These are phyloP conservation scores for Tuber calosporum DNA, from an alignment of 495 filamentous ascomycete species.

Conservation along the genomic window DNA sequence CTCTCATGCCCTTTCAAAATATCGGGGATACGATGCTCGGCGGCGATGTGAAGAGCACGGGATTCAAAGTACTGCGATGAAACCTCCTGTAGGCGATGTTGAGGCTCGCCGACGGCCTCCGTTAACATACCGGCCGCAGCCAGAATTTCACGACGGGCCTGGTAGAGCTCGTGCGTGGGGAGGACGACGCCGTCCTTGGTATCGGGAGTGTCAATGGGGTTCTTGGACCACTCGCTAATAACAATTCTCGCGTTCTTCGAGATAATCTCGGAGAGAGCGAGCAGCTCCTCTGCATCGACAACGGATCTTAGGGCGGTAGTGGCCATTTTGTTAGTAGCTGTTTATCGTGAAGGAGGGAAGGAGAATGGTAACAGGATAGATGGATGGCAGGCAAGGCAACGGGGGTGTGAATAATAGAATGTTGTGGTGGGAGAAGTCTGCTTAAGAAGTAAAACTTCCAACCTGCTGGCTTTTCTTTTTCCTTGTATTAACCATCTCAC, in stretches of 20 bases:
- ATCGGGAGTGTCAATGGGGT: constrained; percentile 3
- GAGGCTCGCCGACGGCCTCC: constrained; percentile 39
- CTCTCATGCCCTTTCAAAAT: constrained; percentile 34
- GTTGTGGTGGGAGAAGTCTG: not conserved
- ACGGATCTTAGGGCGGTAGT: constrained; percentile 9
- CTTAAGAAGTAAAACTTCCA: not conserved
- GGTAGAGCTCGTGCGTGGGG: constrained; percentile 31
- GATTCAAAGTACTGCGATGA: constrained; percentile 42
- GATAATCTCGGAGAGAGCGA: constrained; percentile 10
- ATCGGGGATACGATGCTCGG: constrained; percentile 41
- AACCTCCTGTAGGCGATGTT: constrained; percentile 36
- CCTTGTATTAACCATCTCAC: not conserved
- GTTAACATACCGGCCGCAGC: constrained; percentile 40
- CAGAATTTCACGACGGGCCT: constrained; percentile 39
- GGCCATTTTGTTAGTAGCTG: constrained; percentile 3
- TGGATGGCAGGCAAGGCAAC: not conserved
- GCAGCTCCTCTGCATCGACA: constrained; percentile 12
- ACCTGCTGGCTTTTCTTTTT: not conserved
- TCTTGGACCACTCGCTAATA: constrained; percentile 28
- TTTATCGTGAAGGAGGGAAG: not conserved
- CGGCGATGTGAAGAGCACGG: constrained; percentile 40
- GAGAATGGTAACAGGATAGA: not conserved
- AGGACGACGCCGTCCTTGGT: constrained; percentile 18
- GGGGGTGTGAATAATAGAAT: not conserved
- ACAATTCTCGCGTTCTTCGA: constrained; percentile 20